Evolutionary conservation across 768 basidiomycete genomes (phyloP).

Genomic region (Russula sp.): DNA sequence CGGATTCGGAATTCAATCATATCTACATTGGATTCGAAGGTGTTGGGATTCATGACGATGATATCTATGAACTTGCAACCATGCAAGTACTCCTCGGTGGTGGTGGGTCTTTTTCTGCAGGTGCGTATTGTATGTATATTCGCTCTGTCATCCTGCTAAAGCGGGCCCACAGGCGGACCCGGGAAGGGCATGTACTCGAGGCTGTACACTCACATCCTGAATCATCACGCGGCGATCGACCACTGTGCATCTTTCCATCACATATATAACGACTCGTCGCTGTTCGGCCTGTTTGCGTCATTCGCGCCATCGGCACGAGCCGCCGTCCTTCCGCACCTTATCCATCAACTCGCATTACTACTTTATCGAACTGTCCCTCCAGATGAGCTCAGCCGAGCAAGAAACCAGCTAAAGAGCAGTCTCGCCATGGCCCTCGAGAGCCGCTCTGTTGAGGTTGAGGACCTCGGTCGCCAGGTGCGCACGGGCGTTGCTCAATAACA

Average conservation of each 20-base stretch:
- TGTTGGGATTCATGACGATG: slow-evolving; percentile 82
- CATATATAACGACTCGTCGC: slow-evolving; percentile 89
- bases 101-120: slow-evolving; percentile 94
- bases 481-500: neutral
- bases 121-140: slow-evolving; percentile 31
- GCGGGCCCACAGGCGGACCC: slow-evolving; percentile 61
- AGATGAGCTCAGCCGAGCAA: slow-evolving; percentile 75
- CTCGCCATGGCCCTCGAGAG: slow-evolving; percentile 95
- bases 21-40: slow-evolving; percentile 92
- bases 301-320: slow-evolving; percentile 56
- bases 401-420: slow-evolving; percentile 91
- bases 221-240: slow-evolving; percentile 89
- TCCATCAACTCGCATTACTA: slow-evolving; percentile 80
- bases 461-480: slow-evolving; percentile 81
- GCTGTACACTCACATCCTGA: slow-evolving; percentile 91
- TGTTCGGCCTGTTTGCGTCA: slow-evolving; percentile 88
- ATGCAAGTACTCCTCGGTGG: slow-evolving; percentile 95
- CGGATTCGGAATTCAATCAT: slow-evolving; percentile 75
- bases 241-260: slow-evolving; percentile 97
- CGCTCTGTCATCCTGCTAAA: neutral
- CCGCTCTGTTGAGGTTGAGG: slow-evolving; percentile 76
- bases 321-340: slow-evolving; percentile 76
- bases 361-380: slow-evolving; percentile 62
- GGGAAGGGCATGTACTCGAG: slow-evolving; percentile 99
- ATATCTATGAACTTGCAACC: slow-evolving; percentile 88